phyloP scores from a whole-genome alignment of 2,329 filamentous ascomycete species.

The Teratosphaeria destructans region DNA sequence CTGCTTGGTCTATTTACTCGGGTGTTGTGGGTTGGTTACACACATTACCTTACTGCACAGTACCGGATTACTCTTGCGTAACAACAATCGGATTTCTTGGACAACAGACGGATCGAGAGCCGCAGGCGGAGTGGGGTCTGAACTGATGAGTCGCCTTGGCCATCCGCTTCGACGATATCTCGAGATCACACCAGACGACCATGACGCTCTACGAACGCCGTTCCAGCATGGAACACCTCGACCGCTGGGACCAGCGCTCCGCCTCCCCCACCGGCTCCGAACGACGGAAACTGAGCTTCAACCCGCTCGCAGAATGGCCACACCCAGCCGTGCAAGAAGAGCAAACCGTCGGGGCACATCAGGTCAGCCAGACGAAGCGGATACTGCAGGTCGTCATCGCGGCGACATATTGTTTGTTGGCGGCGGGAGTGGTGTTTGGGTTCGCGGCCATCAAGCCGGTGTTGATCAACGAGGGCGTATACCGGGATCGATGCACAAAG shows the following conservation, averaged over 20 bases:
- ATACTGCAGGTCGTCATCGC: slow-evolving; percentile 52
- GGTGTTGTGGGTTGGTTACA: not conserved
- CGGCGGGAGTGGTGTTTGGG: slow-evolving; percentile 71
- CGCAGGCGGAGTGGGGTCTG: not conserved
- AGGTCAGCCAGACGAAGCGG: slow-evolving; percentile 36
- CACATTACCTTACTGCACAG: not conserved
- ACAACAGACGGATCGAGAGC: not conserved
- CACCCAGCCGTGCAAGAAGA: slow-evolving; percentile 26
- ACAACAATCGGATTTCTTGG: not conserved
- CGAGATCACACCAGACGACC: not conserved
- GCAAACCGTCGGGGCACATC: slow-evolving; percentile 38
- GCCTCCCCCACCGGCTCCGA: slow-evolving; percentile 27
- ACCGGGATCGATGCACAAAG: slow-evolving; percentile 51
- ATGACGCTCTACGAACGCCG: slow-evolving; percentile 1
- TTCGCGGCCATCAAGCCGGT: slow-evolving; percentile 78
- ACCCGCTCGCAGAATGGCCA: slow-evolving; percentile 38
- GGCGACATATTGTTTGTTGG: slow-evolving; percentile 63
- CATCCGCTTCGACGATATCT: not conserved
- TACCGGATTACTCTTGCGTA: not conserved
- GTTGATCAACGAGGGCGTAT: slow-evolving; percentile 62
- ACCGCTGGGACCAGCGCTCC: not conserved
- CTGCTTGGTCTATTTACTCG: not conserved
- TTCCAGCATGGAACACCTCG: not conserved
- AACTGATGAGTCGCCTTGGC: not conserved
- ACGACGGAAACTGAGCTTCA: slow-evolving; percentile 40